phyloP scores from a whole-genome alignment of 2,329 filamentous ascomycete species.

The Lachnellula suecica region DNA sequence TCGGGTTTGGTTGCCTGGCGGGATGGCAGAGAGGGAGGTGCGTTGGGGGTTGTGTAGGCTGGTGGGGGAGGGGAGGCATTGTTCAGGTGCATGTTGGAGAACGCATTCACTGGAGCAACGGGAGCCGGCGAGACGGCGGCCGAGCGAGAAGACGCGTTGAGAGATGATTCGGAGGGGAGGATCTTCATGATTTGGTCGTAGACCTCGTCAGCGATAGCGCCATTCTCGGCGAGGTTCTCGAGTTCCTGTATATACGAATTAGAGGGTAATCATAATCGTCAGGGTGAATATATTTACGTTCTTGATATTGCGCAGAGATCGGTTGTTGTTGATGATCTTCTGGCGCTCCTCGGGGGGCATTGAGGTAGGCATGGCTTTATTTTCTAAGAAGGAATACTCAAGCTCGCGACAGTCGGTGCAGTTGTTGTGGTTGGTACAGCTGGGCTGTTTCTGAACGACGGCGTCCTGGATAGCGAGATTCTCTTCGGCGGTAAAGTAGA shows the following conservation, averaged over 20 bases:
- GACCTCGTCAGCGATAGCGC: constrained; percentile 71
- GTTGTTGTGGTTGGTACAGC: constrained; percentile 19
- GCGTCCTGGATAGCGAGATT: constrained; percentile 11
- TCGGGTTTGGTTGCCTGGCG: constrained; percentile 40
- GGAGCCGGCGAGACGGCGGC: constrained; percentile 34
- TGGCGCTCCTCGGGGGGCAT: constrained; percentile 32
- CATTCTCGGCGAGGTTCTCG: constrained; percentile 81
- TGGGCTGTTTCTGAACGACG: constrained; percentile 6
- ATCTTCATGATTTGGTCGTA: constrained; percentile 73
- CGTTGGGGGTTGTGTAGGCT: constrained; percentile 20
- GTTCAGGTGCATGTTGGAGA: constrained; percentile 21
- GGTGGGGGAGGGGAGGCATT: constrained; percentile 20
- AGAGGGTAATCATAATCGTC: not conserved
- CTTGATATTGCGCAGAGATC: constrained; percentile 35
- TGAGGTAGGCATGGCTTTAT: constrained; percentile 25
- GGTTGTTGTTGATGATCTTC: constrained; percentile 34
- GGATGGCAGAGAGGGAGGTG: constrained; percentile 38
- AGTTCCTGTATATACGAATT: constrained; percentile 66
- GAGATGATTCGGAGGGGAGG: constrained; percentile 69
- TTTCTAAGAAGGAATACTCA: constrained; percentile 25
- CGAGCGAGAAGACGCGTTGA: constrained; percentile 34
- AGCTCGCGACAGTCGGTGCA: constrained; percentile 25
- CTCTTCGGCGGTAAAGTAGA: constrained; percentile 21
- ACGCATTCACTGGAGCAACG: constrained; percentile 20
- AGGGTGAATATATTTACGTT: constrained; percentile 25